These are phyloP conservation scores for Colletotrichum cuscutae DNA, from an alignment of 2,329 filamentous ascomycete genomes.

Conservation along the genomic window DNA sequence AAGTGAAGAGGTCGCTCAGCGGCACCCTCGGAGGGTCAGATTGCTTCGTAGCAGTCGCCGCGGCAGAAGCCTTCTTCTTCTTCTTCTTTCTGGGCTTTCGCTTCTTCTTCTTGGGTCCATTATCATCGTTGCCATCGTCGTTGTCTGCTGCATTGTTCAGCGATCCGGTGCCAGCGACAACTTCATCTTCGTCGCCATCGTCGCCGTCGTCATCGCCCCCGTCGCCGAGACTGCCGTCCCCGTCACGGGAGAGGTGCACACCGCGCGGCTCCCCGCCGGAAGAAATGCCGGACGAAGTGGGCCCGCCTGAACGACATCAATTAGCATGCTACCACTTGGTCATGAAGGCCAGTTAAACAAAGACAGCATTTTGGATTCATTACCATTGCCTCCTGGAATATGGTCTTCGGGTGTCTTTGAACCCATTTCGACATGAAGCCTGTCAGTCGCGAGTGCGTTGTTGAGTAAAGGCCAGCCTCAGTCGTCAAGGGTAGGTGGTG, in stretches of 20 bases:
- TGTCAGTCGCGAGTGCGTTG: not conserved
- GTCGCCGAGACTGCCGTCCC: constrained; percentile 51
- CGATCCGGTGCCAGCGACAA: not conserved
- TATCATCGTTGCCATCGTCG: not conserved
- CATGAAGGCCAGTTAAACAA: too few relatives aligned
- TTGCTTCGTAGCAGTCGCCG: constrained; percentile 37
- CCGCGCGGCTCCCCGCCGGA: constrained; percentile 54
- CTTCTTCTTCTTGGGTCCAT: constrained; percentile 20
- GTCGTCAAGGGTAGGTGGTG: not conserved
- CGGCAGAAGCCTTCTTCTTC: constrained; percentile 38
- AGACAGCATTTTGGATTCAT: not conserved
- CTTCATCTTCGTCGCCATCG: constrained; percentile 37
- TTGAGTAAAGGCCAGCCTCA: not conserved
- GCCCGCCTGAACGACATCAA: constrained; percentile 34
- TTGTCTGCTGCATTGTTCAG: not conserved
- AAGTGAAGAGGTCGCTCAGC: constrained; percentile 43
- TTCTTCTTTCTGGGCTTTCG: constrained; percentile 33
- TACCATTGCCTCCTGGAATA: constrained; percentile 45
- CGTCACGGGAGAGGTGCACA: constrained; percentile 51
- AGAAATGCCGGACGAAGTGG: constrained; percentile 34
- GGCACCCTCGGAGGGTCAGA: constrained; percentile 47
- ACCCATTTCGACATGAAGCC: constrained; percentile 45
- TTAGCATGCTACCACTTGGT: constrained; percentile 29
- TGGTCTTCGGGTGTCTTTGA: constrained; percentile 52
- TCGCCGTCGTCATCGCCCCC: constrained; percentile 44